Conservation (phyloP, 73 alveolate species). For the Paramecium sonneborni region DNA sequence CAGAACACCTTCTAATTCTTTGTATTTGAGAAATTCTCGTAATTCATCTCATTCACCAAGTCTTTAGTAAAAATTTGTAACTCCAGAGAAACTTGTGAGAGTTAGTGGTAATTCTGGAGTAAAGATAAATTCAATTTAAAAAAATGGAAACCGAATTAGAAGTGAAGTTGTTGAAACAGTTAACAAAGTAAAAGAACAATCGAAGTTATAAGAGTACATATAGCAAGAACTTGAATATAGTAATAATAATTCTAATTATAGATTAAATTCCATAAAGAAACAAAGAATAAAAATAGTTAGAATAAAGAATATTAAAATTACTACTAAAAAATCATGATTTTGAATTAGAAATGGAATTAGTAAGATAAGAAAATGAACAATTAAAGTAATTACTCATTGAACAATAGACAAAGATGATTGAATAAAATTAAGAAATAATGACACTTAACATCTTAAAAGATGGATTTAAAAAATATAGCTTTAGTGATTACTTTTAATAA, state of each 20-base stretch:
- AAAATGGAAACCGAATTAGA: background rate
- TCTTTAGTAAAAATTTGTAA: background rate
- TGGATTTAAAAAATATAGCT: slow-evolving; percentile 13
- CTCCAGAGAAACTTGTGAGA: slow-evolving; percentile 34
- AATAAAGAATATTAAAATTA: background rate
- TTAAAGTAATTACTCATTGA: background rate
- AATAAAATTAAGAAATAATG: slow-evolving; percentile 10
- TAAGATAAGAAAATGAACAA: slow-evolving; percentile 20
- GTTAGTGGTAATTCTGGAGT: slow-evolving; percentile 29
- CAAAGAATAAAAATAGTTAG: slow-evolving; percentile 14
- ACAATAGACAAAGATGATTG: background rate
- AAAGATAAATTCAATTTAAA: background rate
- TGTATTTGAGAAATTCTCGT: background rate
- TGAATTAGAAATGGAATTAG: background rate
- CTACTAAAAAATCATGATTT: background rate
- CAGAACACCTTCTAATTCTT: background rate
- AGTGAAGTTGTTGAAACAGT: slow-evolving; percentile 21
- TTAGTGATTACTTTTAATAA: slow-evolving; percentile 14
- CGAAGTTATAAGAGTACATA: background rate
- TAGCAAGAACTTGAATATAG: slow-evolving; percentile 30
- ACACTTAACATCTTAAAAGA: background rate
- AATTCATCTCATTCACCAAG: slow-evolving; percentile 27
- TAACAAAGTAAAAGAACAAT: background rate
- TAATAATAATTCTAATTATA: background rate
- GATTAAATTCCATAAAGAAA: background rate